These are phyloP conservation scores for Aspergillus pseudoglaucus DNA, from an alignment of 2,329 filamentous ascomycete genomes.

Conservation along the genomic window DNA sequence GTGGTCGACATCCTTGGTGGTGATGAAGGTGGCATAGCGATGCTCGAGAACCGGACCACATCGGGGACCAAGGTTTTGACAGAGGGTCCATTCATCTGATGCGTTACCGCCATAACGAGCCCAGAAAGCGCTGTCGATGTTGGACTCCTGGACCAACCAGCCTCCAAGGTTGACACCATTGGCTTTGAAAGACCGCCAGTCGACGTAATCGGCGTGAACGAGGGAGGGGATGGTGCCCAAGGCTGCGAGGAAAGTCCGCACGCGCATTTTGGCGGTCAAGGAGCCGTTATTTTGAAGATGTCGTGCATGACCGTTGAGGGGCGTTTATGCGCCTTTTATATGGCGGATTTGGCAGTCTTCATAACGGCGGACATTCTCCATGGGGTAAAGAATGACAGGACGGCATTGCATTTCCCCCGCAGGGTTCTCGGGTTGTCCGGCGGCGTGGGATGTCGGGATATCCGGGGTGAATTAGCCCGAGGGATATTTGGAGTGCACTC, in stretches of 20 bases:
- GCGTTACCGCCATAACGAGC: slow-evolving; percentile 12
- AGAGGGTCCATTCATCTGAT: slow-evolving; percentile 20
- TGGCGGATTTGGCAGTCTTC: neutral
- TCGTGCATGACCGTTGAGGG: no score
- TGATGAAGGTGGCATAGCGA: slow-evolving; percentile 14
- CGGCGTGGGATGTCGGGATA: neutral
- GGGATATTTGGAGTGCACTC: neutral
- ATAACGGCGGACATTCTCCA: neutral
- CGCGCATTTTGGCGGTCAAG: neutral
- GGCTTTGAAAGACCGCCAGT: slow-evolving; percentile 15
- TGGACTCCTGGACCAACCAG: slow-evolving; percentile 21
- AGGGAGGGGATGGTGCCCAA: slow-evolving; percentile 1
- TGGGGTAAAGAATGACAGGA: neutral
- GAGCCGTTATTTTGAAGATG: no score
- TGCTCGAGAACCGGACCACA: slow-evolving; percentile 11
- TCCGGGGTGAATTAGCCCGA: neutral
- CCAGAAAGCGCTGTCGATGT: slow-evolving; percentile 19
- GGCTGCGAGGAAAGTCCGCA: neutral
- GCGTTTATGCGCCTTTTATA: no score
- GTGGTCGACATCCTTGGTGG: slow-evolving; percentile 8
- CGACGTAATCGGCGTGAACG: slow-evolving; percentile 6
- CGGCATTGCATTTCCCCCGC: no score
- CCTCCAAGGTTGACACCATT: slow-evolving; percentile 19
- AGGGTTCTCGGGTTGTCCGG: neutral
- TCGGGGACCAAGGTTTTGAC: slow-evolving; percentile 6